These are phyloP conservation scores for Ricinus communis DNA, from an alignment of 345 rosid species.

Conservation along the genomic window DNA sequence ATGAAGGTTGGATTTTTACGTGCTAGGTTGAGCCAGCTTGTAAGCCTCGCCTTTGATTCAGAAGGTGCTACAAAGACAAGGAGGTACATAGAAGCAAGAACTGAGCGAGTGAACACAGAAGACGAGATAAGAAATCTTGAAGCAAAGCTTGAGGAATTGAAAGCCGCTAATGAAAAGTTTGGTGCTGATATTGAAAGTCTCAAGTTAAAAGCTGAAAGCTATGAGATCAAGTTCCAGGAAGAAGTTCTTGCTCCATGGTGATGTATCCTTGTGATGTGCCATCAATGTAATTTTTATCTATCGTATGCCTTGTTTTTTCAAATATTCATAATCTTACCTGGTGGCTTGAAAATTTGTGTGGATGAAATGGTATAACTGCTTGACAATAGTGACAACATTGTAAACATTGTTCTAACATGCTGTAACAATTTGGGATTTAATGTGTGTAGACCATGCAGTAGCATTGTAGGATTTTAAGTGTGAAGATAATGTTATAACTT, in stretches of 20 bases:
- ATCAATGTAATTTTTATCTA: background rate
- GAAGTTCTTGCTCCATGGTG: constrained; percentile 60
- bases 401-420: constrained; percentile 9
- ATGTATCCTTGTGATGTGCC: constrained; percentile 9
- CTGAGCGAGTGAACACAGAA: constrained; percentile 28
- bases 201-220: constrained; percentile 46
- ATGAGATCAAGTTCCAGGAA: constrained; percentile 48
- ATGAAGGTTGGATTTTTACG: constrained; percentile 66
- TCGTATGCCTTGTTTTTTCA: background rate
- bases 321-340: constrained; percentile 1
- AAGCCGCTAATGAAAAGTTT: constrained; percentile 37
- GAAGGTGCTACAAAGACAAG: constrained; percentile 47
- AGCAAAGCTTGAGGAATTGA: constrained; percentile 50
- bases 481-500: constrained; percentile 3
- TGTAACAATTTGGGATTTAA: constrained; percentile 4
- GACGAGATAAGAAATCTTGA: constrained; percentile 50
- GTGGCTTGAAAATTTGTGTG: constrained; percentile 12
- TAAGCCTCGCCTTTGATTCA: constrained; percentile 47
- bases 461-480: background rate
- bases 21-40: constrained; percentile 42
- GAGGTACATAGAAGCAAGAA: constrained; percentile 57
- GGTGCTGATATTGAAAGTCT: constrained; percentile 40
- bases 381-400: background rate
- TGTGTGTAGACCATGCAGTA: background rate
- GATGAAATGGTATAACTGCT: constrained; percentile 3